Conservation (phyloP, 176 grass and related monocot species). For the Phoenix dactylifera region DNA sequence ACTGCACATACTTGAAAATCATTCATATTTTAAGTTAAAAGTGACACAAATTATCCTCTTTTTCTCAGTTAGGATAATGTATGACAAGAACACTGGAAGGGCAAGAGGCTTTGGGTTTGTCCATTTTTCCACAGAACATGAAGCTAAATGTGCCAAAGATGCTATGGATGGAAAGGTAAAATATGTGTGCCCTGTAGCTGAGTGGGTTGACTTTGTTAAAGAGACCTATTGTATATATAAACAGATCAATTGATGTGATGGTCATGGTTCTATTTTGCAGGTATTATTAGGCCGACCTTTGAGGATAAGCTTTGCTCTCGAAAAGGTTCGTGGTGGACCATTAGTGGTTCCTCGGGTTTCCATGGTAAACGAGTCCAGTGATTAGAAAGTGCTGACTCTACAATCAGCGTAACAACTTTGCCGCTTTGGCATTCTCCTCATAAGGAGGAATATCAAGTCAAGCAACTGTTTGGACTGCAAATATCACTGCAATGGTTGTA, state of each 20-base stretch:
- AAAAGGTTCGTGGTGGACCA: slow-evolving; percentile 51
- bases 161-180: slow-evolving; percentile 93
- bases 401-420: no score
- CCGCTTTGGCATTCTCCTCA: no score
- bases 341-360: slow-evolving; percentile 63
- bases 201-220: no score
- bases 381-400: no score
- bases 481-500: no score
- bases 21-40: no score
- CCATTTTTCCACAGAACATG: slow-evolving; percentile 58
- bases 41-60: background rate
- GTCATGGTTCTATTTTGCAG: slow-evolving; percentile 23
- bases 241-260: no score
- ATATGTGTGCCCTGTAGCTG: background rate
- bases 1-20: no score
- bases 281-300: slow-evolving; percentile 63
- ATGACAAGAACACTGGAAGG: slow-evolving; percentile 84
- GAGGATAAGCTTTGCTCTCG: slow-evolving; percentile 82
- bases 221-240: no score
- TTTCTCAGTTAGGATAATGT: slow-evolving; percentile 71
- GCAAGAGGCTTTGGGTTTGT: slow-evolving; percentile 95
- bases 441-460: no score
- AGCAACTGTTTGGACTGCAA: no score
- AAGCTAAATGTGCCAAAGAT: slow-evolving; percentile 64
- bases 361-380: background rate